Base-by-base conservation (phyloP, 2,329 filamentous ascomycete species). In the Sphaerulina vaccinii region DNA sequence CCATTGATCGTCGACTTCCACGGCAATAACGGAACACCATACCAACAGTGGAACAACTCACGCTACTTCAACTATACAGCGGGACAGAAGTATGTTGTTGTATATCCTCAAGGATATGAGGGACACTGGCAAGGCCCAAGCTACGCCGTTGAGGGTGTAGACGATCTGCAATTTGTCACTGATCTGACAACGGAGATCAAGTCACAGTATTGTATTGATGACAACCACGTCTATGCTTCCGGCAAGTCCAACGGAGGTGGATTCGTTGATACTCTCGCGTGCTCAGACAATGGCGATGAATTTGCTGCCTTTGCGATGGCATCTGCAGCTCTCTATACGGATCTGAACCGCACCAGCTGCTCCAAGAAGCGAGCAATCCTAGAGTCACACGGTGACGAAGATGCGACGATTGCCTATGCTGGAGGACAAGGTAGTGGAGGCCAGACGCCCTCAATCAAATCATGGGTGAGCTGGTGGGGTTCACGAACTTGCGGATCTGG, bases 191-290 rank as follows among this genome's bases (percentile, higher is more conserved):
- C 65, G 11, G 58, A 73, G 23, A 57, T 79, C 9, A 60, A 70
- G 46, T 52, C 62, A 8, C 60, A 62, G 3, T 75, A 75, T 60
- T 79, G 76, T 62, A 69, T 80, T 55, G 73, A 79, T 52, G 54
- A 64, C 1, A 58, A 61, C 3, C 71, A 70, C 7, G 66, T 79
- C 37, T 79, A 77, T 54, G 71, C 71, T 10, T 70, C 71, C 1
- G 77, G 76, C 39, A 81, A 82, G 58, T 81, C 72, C 58, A 81
- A 82, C 41, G 80, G 79, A 5, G 81, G 76, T 1, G 79, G 74
- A 9, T 67, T 68, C 29, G 73, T 73, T 2, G 72, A 71, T 18
- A 59, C 72, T 1, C 73, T 80, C 6, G 76, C 78, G 3, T 81
- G 76, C 62, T 63, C 59, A 5, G 52, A 63, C 36, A 68, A 75